Conservation (phyloP, 768 basidiomycete species). For the Pleurotus ostreatus region DNA sequence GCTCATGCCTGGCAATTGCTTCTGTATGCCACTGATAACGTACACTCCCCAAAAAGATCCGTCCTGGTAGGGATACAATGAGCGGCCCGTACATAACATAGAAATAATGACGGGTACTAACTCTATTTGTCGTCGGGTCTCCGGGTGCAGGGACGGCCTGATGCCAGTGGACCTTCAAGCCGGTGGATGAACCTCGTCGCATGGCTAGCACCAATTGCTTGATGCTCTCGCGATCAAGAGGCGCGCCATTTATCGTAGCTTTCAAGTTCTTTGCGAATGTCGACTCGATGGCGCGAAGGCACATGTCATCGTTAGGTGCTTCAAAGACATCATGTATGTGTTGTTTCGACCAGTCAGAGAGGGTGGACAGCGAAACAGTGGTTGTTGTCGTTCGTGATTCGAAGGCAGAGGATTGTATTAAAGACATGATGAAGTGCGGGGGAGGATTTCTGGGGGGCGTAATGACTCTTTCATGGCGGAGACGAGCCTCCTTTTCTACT, state of each 20-base stretch:
- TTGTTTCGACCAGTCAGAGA: constrained; percentile 46
- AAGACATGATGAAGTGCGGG: constrained; percentile 3
- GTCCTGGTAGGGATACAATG: constrained; percentile 26
- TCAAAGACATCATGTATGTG: constrained; percentile 51
- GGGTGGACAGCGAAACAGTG: constrained; percentile 27
- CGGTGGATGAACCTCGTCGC: constrained; percentile 31
- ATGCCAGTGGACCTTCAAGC: constrained; percentile 47
- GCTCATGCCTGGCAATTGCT: constrained; percentile 27
- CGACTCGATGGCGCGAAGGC: constrained; percentile 35
- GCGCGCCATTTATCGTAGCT: constrained; percentile 40
- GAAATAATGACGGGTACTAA: constrained; percentile 20
- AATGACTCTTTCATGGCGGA: background rate
- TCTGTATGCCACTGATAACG: constrained; percentile 44
- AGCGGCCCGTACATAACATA: background rate
- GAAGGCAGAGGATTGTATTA: background rate
- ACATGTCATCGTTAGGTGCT: constrained; percentile 38
- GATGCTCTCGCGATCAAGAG: constrained; percentile 35
- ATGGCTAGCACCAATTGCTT: constrained; percentile 37
- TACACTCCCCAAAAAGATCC: constrained; percentile 50
- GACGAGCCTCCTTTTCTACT: constrained; percentile 2
- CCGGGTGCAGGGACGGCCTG: constrained; percentile 39
- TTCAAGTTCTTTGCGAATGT: constrained; percentile 41
- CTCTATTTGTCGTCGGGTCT: constrained; percentile 36
- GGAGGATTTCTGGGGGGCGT: background rate
- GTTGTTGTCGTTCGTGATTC: constrained; percentile 6